These are phyloP conservation scores for Neofusicoccum kwambonambiense DNA, from an alignment of 2,329 filamentous ascomycete species.

Conservation along the genomic window DNA sequence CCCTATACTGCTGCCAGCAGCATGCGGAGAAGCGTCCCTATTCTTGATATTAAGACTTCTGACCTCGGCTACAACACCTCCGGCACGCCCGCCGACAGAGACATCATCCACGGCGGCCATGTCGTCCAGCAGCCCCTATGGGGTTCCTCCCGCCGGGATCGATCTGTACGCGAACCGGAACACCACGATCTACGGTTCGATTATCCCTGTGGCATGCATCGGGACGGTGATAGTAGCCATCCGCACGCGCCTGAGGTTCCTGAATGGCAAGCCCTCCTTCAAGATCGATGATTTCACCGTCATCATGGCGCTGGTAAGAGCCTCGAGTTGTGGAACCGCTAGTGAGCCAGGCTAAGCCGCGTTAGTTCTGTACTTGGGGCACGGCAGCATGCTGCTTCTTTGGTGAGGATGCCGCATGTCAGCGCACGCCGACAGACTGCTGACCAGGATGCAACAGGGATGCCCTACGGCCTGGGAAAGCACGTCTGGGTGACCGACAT, in stretches of 20 bases:
- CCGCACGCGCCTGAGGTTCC: not conserved
- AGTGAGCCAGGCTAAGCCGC: not conserved
- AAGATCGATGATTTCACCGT: constrained; percentile 5
- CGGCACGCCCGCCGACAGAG: not conserved
- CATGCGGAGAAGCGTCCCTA: not conserved
- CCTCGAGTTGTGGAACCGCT: too few species aligned
- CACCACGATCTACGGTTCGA: constrained; percentile 2
- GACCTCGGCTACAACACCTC: not conserved
- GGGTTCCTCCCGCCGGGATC: not conserved
- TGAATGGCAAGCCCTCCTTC: not conserved
- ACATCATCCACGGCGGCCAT: not conserved
- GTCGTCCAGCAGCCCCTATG: not conserved
- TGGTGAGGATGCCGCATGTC: not conserved
- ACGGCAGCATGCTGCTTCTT: constrained; percentile 15
- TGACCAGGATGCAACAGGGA: not conserved
- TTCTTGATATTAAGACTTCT: not conserved
- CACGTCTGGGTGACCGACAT: not conserved
- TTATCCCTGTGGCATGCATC: constrained; percentile 12
- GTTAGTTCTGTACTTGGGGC: constrained; percentile 7
- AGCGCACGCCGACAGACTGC: not conserved
- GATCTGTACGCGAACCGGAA: constrained; percentile 1
- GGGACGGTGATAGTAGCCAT: constrained; percentile 4
- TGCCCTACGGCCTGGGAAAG: constrained; percentile 8
- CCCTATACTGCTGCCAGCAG: not conserved
- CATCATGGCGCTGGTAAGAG: constrained; percentile 6